phyloP scores from a whole-genome alignment of 139 green algal species.

The Volvox reticuliferus region DNA sequence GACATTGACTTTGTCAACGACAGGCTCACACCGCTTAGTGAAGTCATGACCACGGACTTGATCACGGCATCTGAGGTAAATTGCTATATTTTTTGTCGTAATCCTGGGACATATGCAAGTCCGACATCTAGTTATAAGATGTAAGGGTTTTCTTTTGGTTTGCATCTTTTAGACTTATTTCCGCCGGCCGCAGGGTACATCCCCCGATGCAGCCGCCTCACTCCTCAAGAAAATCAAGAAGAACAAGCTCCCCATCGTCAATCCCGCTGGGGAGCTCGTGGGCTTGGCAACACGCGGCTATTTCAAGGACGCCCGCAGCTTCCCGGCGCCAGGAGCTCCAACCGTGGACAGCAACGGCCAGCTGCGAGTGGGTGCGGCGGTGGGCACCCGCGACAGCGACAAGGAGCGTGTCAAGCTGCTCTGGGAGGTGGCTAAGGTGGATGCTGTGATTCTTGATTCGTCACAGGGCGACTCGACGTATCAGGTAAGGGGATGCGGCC shows the following conservation, averaged over 20 bases:
- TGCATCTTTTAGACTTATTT: too few relatives aligned
- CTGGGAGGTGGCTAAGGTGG: conserved; percentile 67
- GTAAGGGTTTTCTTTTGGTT: too few relatives aligned
- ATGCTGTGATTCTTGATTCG: conserved; percentile 94
- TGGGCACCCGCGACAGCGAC: conserved; percentile 91
- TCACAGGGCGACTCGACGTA: conserved; percentile 92
- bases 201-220: conserved; percentile 65
- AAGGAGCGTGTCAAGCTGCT: conserved; percentile 72
- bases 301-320: conserved; percentile 68
- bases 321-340: conserved; percentile 65
- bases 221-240: conserved; percentile 72
- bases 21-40: conserved; percentile 67
- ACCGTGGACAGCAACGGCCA: conserved; percentile 78
- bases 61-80: conserved; percentile 30
- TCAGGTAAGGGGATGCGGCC: conserved; percentile 73
- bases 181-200: conserved; percentile 40
- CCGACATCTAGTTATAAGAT: too few relatives aligned
- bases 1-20: conserved; percentile 92
- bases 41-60: conserved; percentile 84
- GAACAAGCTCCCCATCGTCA: conserved; percentile 83
- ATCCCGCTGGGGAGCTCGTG: conserved; percentile 76
- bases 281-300: conserved; percentile 74
- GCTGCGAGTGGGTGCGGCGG: conserved; percentile 89
- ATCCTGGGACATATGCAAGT: too few relatives aligned
- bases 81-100: too few relatives aligned